Base-by-base conservation (phyloP, 2,329 filamentous ascomycete genomes). In the Sclerotinia glacialis region DNA sequence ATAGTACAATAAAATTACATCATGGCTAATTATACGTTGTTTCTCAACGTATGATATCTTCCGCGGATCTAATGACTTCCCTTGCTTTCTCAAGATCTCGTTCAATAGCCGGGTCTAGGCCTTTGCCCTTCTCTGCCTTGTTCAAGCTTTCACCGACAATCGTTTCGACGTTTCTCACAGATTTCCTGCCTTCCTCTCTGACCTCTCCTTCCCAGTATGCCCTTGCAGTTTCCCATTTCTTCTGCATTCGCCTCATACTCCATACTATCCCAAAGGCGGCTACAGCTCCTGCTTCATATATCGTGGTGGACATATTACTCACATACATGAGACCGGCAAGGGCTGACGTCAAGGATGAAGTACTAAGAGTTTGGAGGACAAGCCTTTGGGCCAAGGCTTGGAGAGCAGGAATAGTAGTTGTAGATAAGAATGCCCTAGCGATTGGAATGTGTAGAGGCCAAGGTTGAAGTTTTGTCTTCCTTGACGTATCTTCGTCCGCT, bases 361-460 rank as follows among this genome's bases (percentile, higher is more conserved):
- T 92, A 63, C 87, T 89, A 0, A 76, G 50, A 0, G 91, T 90
- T 73, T 93, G 88, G 5, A 96, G 76, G 5, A 97, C 87, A 2
- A 93, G 84, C 66, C 83, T 86, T 77, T 93, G 90, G 1, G 89
- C 89, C 0, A 92, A 80, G 1, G 89, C 86, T 74, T 92, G 90
- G 4, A 93, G 80, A 1, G 87, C 85, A 2, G 89, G 88, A 2
- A 93, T 83, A 0, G 88, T 91, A 68, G 86, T 83, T n/a, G 82
- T 78, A 52, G 87, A 82, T 2, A 93, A 83, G 70, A 87, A 86
- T 46, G 83, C 80, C n/a, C 93, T 86, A 9, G 89, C 88, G 34
- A 85, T 83, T 18, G 89, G 81, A 68, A 97, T 94, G 67, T 92
- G 86, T 2, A 85, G 83, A 1, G 89, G 91, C 92, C 91, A 96